Conservation (phyloP, 345 rosid species). For the Eucalyptus sp. region DNA sequence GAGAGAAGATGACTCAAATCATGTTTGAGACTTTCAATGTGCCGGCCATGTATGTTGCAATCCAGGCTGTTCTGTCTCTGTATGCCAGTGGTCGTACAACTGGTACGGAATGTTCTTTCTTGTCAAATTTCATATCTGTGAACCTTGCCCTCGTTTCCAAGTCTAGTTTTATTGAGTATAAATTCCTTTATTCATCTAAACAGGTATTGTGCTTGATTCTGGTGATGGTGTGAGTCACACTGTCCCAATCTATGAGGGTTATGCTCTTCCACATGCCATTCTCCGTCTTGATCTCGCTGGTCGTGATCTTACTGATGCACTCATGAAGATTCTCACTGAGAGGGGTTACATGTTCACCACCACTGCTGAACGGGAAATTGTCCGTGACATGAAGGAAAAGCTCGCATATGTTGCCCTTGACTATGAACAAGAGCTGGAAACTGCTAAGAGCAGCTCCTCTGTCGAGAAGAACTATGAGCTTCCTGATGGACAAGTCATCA, state of each 20-base stretch:
- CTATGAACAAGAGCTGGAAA: constrained; percentile 49
- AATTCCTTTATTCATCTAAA: not conserved
- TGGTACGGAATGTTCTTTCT: constrained; percentile 7
- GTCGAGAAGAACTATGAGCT: constrained; percentile 56
- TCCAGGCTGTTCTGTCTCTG: constrained; percentile 53
- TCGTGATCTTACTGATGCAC: constrained; percentile 52
- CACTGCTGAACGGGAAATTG: constrained; percentile 79
- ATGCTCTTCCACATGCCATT: constrained; percentile 54
- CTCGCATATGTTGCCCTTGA: constrained; percentile 57
- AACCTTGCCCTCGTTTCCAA: not conserved
- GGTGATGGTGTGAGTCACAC: constrained; percentile 70
- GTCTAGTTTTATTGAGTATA: not conserved
- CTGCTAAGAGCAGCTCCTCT: constrained; percentile 53
- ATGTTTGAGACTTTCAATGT: constrained; percentile 64
- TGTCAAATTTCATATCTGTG: not conserved
- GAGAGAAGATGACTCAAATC: constrained; percentile 76
- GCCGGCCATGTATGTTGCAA: constrained; percentile 61
- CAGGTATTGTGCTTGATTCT: constrained; percentile 67
- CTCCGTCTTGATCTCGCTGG: constrained; percentile 57
- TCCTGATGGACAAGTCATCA: constrained; percentile 52
- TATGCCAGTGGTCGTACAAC: constrained; percentile 66
- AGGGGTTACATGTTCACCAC: constrained; percentile 67
- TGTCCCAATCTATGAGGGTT: constrained; percentile 55
- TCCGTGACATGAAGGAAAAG: constrained; percentile 81
- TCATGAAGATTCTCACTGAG: constrained; percentile 55